A percentile compares a stretch with the other conserved stretches of the same genome.
These are phyloP conservation scores for Saccharomycopsis vini DNA, from an alignment of 805 yeast species.

Conservation along the genomic window DNA sequence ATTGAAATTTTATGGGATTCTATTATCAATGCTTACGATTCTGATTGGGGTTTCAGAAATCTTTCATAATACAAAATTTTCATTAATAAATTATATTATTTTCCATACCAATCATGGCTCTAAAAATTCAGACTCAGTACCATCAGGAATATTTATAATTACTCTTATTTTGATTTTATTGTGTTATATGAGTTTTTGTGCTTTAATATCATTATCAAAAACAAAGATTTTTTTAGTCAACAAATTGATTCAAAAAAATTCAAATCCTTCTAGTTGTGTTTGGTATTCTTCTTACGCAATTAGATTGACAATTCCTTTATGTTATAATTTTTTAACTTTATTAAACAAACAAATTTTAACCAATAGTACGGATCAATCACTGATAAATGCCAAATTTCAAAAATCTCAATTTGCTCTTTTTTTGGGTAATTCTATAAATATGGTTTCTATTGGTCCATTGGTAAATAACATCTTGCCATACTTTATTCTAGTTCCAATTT, in stretches of 20 bases:
- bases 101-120: slow-evolving; percentile 21
- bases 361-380: slow-evolving; percentile 7
- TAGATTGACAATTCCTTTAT: slow-evolving; percentile 72
- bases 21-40: slow-evolving; percentile 38
- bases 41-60: slow-evolving; percentile 65
- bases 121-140: slow-evolving; percentile 26
- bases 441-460: slow-evolving; percentile 64
- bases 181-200: slow-evolving; percentile 59
- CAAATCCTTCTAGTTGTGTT: slow-evolving; percentile 66
- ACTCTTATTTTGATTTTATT: slow-evolving; percentile 36
- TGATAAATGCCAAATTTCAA: slow-evolving; percentile 11
- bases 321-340: slow-evolving; percentile 68
- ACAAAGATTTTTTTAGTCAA: slow-evolving; percentile 68
- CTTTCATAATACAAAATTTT: slow-evolving; percentile 57
- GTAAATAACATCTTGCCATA: slow-evolving; percentile 73
- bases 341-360: slow-evolving; percentile 26
- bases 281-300: slow-evolving; percentile 77
- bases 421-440: slow-evolving; percentile 64
- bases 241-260: slow-evolving; percentile 59
- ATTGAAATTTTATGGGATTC: slow-evolving; percentile 35
- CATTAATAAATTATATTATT: slow-evolving; percentile 48
- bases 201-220: slow-evolving; percentile 57
- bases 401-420: slow-evolving; percentile 56
- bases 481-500: slow-evolving; percentile 59
- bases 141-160: slow-evolving; percentile 26